phyloP scores from a whole-genome alignment of 2,329 filamentous ascomycete species.

The Leptographium lundbergii region DNA sequence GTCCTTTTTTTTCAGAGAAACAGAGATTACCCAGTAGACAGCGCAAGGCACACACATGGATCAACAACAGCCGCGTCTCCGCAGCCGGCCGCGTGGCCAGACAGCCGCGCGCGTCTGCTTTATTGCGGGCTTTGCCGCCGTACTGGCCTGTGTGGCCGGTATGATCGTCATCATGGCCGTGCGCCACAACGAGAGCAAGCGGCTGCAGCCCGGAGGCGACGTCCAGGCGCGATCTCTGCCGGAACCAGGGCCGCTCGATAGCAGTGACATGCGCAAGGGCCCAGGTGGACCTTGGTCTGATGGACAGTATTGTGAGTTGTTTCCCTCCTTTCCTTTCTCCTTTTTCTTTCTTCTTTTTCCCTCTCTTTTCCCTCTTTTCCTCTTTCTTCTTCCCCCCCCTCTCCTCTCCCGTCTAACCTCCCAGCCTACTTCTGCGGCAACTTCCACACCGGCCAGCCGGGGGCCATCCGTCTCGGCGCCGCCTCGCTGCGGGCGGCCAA shows the following conservation, averaged over 20 bases:
- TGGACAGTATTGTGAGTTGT: constrained; percentile 7
- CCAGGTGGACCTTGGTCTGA: constrained; percentile 9
- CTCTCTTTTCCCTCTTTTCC: background rate
- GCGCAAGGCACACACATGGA: background rate
- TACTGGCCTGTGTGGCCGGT: background rate
- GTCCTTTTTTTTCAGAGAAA: background rate
- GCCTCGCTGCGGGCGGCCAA: constrained; percentile 2
- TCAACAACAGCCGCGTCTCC: background rate
- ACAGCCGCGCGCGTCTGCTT: background rate
- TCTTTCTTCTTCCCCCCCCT: background rate
- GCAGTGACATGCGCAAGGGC: background rate
- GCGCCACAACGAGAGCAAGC: background rate
- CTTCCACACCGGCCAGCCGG: constrained; percentile 8
- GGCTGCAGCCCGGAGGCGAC: background rate
- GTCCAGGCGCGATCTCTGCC: background rate
- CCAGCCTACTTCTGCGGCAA: constrained; percentile 11
- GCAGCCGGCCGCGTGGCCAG: background rate
- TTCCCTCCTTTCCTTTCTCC: background rate
- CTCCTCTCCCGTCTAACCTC: background rate
- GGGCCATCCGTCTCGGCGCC: constrained; percentile 2
- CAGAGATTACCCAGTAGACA: background rate
- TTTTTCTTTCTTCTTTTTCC: background rate
- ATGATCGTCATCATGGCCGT: background rate
- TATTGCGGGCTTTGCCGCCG: background rate
- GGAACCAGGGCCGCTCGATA: constrained; percentile 1